Conservation (phyloP, 768 basidiomycete species). For the Boletus rubescentipes region DNA sequence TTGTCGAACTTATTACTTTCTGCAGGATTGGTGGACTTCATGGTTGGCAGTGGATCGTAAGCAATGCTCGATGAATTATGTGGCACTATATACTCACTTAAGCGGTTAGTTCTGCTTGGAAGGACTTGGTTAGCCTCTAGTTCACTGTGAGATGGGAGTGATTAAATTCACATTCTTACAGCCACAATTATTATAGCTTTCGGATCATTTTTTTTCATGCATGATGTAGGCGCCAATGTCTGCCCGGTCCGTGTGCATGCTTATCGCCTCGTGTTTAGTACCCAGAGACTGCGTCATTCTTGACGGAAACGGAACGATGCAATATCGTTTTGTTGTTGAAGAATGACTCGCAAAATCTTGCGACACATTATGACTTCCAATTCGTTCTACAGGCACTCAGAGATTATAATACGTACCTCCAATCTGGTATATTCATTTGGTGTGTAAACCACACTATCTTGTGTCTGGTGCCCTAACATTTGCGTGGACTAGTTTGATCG, state of each 20-base stretch:
- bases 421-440: constrained; percentile 41
- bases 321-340: constrained; percentile 37
- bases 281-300: constrained; percentile 57
- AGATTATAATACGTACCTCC: constrained; percentile 42
- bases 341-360: constrained; percentile 44
- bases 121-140: constrained; percentile 22
- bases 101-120: constrained; percentile 31
- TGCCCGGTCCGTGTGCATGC: neutral
- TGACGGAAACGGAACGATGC: constrained; percentile 43
- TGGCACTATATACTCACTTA: constrained; percentile 4
- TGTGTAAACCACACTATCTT: constrained; percentile 12
- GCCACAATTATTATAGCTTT: constrained; percentile 25
- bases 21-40: constrained; percentile 29
- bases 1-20: neutral
- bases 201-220: constrained; percentile 48
- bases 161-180: constrained; percentile 3
- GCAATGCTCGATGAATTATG: constrained; percentile 5
- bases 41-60: constrained; percentile 42
- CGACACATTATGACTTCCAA: constrained; percentile 43
- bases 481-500: constrained; percentile 32
- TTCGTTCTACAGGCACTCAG: constrained; percentile 50
- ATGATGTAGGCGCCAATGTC: constrained; percentile 39
- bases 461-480: neutral
- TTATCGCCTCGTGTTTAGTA: constrained; percentile 35
- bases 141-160: neutral